Conservation (phyloP, 2,329 filamentous ascomycete genomes). For the Sporothrix schenckii region DNA sequence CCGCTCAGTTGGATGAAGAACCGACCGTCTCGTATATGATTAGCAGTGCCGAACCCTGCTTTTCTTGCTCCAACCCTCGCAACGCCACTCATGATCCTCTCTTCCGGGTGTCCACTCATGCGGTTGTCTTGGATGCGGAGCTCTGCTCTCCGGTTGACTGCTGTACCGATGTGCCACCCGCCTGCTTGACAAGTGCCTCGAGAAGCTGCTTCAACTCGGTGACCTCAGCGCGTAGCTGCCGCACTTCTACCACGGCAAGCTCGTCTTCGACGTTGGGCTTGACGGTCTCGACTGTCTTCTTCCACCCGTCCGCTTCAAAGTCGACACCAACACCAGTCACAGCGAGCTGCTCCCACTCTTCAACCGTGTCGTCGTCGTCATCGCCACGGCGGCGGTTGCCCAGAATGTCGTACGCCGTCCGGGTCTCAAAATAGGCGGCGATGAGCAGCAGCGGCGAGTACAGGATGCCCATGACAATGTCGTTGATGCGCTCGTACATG, state of each 20-base stretch:
- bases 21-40: too few relatives aligned
- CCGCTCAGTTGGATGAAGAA: background rate
- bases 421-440: constrained; percentile 72
- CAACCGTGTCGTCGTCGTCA: constrained; percentile 81
- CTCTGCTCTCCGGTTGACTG: background rate
- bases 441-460: constrained; percentile 83
- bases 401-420: constrained; percentile 66
- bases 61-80: too few relatives aligned
- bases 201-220: constrained; percentile 59
- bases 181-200: constrained; percentile 29
- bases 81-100: background rate
- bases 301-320: constrained; percentile 83
- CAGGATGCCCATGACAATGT: constrained; percentile 68
- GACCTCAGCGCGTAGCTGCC: constrained; percentile 61
- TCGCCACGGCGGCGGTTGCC: constrained; percentile 78
- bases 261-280: constrained; percentile 84
- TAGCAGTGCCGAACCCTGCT: too few relatives aligned
- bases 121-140: background rate
- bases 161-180: background rate
- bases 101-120: background rate
- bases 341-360: constrained; percentile 90
- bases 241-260: constrained; percentile 70
- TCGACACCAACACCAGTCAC: constrained; percentile 74
- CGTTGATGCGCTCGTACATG: constrained; percentile 79
- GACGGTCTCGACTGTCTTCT: constrained; percentile 72